phyloP scores from a whole-genome alignment of 345 rosid genomes.

The Euphorbia pulcherrima region DNA sequence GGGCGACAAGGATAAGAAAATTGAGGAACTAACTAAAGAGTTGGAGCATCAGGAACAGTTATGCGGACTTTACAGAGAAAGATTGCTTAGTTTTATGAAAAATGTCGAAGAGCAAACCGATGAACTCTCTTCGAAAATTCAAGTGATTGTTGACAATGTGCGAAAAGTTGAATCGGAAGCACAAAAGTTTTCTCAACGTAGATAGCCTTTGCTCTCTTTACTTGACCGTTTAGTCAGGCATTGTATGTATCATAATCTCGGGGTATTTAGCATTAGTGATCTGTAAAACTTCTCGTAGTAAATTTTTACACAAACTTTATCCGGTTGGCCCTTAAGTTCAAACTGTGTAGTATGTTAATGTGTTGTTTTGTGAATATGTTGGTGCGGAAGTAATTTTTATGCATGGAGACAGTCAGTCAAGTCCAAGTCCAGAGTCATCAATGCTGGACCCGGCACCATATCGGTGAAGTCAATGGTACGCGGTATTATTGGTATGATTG shows the following conservation, averaged over 20 bases:
- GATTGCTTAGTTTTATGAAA: conserved; percentile 48
- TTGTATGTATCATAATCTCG: background rate
- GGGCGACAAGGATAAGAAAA: conserved; percentile 71
- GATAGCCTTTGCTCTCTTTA: conserved; percentile 26
- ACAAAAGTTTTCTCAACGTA: conserved; percentile 25
- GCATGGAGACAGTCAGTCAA: too few relatives aligned
- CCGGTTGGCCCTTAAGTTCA: background rate
- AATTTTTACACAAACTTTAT: background rate
- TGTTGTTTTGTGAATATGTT: too few relatives aligned
- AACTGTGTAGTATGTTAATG: too few relatives aligned
- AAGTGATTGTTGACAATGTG: conserved; percentile 47
- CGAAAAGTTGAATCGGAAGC: conserved; percentile 52
- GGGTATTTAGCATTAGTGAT: background rate
- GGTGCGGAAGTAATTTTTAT: too few relatives aligned
- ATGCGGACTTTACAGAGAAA: conserved; percentile 47
- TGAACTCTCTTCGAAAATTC: conserved; percentile 52
- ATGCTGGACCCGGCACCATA: too few relatives aligned
- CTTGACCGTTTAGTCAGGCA: conserved; percentile 1
- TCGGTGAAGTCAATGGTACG: too few relatives aligned
- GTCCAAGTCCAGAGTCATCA: too few relatives aligned
- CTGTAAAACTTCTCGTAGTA: background rate
- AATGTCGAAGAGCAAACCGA: conserved; percentile 56
- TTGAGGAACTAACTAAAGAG: conserved; percentile 54
- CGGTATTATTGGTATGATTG: too few relatives aligned
- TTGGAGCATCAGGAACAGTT: conserved; percentile 52